Evolutionary conservation across 2,329 filamentous ascomycete genomes (phyloP), one percentile per base, ranked within the genome.

Genomic region (Pseudogymnoascus sp.): DNA sequence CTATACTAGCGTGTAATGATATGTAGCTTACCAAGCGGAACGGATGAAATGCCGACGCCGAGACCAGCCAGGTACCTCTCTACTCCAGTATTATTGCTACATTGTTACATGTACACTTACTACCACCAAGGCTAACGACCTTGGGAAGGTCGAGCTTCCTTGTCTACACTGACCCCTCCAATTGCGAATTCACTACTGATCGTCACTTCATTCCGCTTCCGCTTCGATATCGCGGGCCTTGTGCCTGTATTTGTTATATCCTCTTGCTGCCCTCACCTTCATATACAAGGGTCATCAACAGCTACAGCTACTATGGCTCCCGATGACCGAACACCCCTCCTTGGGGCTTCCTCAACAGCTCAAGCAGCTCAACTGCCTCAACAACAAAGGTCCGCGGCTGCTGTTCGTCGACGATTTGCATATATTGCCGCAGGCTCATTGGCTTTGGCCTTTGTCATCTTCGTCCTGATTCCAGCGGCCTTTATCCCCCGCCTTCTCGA

Each of bases 341-440:
- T 91, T 65, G 80, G 85, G 69, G 85, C 82, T 60, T 83, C 90
- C 64, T 80, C 72, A 16, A 78, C 87, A 67, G 79, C 78, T 63
- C 73, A 81, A 65, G 77, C 78, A 64, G 78, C 78, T 68, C 23
- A 52, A 30, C 45, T 33, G 14, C 49, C 78, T 68, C 23, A 52
- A 30, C 45, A 55, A 19, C 49, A 55, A 22, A 78, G 85, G 67
- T 86, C 86, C 69, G 78, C 78, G 49, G 84, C 88, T 67, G 79
- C 82, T 66, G 82, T 80, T 28, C 72, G 86, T 52, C 85, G 87
- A 60, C 84, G 86, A 63, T 84, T 88, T 73, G 90, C 85, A 72
- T 88, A 84, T 42, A 78, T 89, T 62, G 79, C 82, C 22, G 76
- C 84, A 58, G 75, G 81, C 33, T 85, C 82, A 11, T 76, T 84